Evolutionary conservation across 495 filamentous ascomycete species (phyloP).

Genomic region (Trichocladium uniseriatum): DNA sequence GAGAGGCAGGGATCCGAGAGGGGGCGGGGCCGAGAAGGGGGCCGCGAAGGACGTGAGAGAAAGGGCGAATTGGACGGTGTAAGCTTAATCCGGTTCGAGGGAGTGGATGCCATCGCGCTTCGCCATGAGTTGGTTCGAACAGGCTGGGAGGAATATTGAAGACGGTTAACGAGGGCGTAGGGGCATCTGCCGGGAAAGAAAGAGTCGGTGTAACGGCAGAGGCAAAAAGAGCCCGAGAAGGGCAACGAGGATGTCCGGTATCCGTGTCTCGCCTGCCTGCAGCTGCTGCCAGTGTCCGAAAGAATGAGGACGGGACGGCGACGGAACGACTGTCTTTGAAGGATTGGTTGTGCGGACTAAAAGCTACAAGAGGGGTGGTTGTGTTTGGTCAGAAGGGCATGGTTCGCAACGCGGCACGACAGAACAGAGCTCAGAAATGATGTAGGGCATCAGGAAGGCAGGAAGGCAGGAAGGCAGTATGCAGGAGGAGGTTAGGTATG

Average conservation of each 20-base stretch:
- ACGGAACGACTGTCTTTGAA: not conserved
- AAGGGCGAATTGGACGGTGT: conserved; percentile 75
- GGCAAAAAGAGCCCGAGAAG: not conserved
- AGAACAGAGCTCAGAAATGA: not conserved
- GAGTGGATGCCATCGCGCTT: conserved; percentile 47
- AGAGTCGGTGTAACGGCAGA: conserved; percentile 5
- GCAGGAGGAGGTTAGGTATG: not conserved
- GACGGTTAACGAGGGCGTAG: conserved; percentile 8
- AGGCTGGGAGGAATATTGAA: conserved; percentile 1
- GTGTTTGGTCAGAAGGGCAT: conserved; percentile 3
- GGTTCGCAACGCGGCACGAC: not conserved
- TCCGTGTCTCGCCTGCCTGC: conserved; percentile 5
- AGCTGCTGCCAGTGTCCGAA: conserved; percentile 5
- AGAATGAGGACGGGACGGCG: conserved; percentile 12
- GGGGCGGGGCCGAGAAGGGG: conserved; percentile 40
- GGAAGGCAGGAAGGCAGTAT: too few species aligned
- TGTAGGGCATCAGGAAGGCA: too few species aligned
- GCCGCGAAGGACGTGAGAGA: conserved; percentile 50
- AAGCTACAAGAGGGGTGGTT: conserved; percentile 1
- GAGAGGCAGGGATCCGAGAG: conserved; percentile 49
- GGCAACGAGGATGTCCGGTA: not conserved
- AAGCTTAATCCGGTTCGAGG: conserved; percentile 57
- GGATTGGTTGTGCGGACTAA: not conserved
- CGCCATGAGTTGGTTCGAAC: conserved; percentile 38
- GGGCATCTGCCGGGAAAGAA: conserved; percentile 8